A percentile compares a stretch with the other conserved stretches of the same genome.
phyloP scores from a whole-genome alignment of 2,329 filamentous ascomycete genomes.

The Clonostachys rosea region DNA sequence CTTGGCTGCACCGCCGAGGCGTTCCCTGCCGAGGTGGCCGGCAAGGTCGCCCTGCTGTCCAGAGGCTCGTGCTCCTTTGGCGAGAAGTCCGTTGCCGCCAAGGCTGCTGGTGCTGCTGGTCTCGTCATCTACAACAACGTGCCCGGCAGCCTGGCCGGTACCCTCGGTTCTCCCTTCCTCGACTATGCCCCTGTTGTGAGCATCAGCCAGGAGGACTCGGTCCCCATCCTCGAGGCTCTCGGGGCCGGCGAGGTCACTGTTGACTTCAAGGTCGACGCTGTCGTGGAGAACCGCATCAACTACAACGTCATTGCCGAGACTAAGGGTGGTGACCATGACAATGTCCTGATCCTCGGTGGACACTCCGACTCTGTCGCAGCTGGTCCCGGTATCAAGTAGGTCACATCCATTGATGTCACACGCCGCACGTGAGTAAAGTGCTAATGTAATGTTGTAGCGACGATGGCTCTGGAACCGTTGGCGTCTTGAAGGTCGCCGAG shows the following conservation, averaged over 20 bases:
- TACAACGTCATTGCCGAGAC: constrained; percentile 48
- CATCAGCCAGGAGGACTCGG: constrained; percentile 41
- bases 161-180: constrained; percentile 42
- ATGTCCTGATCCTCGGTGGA: constrained; percentile 40
- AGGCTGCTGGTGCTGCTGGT: constrained; percentile 49
- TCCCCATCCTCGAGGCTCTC: constrained; percentile 20
- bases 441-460: constrained; percentile 25
- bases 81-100: constrained; percentile 51
- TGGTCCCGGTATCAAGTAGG: constrained; percentile 52
- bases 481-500: constrained; percentile 38
- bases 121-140: constrained; percentile 61
- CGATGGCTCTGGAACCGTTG: constrained; percentile 50
- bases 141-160: constrained; percentile 43
- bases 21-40: constrained; percentile 45
- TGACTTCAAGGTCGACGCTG: constrained; percentile 36
- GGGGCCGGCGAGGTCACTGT: constrained; percentile 21
- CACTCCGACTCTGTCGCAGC: constrained; percentile 43
- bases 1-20: constrained; percentile 49
- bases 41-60: constrained; percentile 54
- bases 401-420: not conserved
- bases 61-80: constrained; percentile 57
- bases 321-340: constrained; percentile 38
- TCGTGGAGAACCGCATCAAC: constrained; percentile 39
- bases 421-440: not conserved
- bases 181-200: constrained; percentile 46